phyloP scores from a whole-genome alignment of 2,329 filamentous ascomycete species.

The Setomelanomma holmii region DNA sequence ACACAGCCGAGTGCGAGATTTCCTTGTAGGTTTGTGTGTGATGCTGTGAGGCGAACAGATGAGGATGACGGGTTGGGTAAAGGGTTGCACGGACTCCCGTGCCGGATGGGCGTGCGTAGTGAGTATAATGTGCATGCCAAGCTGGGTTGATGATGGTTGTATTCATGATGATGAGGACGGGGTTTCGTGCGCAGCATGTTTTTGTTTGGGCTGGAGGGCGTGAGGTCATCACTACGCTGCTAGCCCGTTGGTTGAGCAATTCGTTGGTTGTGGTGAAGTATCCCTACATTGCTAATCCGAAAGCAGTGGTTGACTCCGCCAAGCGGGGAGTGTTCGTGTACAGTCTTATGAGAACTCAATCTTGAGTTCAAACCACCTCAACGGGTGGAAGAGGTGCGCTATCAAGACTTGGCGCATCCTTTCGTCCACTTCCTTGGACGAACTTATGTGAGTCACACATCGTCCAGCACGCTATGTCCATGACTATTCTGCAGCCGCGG shows the following conservation, averaged over 20 bases:
- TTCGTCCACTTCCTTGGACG: background rate
- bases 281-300: background rate
- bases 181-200: background rate
- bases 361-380: background rate
- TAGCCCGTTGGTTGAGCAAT: background rate
- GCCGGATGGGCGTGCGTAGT: background rate
- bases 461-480: background rate
- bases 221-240: background rate
- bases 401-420: background rate
- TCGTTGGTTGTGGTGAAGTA: too few relatives aligned
- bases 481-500: background rate
- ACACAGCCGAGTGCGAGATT: too few relatives aligned
- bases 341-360: background rate
- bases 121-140: background rate
- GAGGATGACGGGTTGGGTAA: background rate
- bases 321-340: background rate
- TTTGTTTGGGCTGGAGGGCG: background rate
- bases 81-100: conserved; percentile 9
- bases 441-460: background rate
- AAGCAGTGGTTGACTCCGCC: background rate
- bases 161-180: too few relatives aligned
- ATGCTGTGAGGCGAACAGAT: background rate
- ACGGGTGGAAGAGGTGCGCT: background rate
- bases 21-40: too few relatives aligned
- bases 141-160: background rate